Evolutionary conservation across 306 rosid genomes (phyloP), one percentile per base, ranked within the genome.

Genomic region (Adenanthera pavonina): DNA sequence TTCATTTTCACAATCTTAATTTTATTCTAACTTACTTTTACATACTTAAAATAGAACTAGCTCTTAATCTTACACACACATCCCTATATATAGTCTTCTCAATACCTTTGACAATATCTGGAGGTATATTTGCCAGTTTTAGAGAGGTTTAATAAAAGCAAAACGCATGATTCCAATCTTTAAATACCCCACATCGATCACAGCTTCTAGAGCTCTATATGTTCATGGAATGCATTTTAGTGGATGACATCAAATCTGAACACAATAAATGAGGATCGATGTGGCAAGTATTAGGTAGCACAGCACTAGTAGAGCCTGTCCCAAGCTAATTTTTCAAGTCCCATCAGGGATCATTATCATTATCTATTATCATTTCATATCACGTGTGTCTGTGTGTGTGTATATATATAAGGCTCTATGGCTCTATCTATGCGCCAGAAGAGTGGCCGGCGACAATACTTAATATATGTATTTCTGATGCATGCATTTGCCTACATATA

Each of bases 71-170:
- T 74, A 54, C 8, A 56, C 13, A 47, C 62, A 43, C 33, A 19
- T 57, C 8, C 30, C 30, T 25, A 25, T 25, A 25, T 25, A 25
- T 25, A 25, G 64, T 74, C 72, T 56, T 67, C 74, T 35, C 17
- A 19, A 11, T 68, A 41, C 20, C 65, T 43, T 75, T 20, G 35
- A 75, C 65, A 60, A 10, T 48, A 38, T 17, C 5, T 74, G 70
- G 35, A 53, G 65, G 33, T 72, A 40, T 72, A 67, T 51, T 74
- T 81, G 34, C 83, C 82, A 61, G 74, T 57, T 82, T 79, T 70
- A 71, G 89, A 86, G n/a, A 75, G 72, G 68, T 54, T 78, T 11
- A 41, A 51, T 68, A 34, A 13, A 62, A 68, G 74, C 36, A 56
- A 34, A 69, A 57, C 25, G 52, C 20, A 43, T 75, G 74, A 73